phyloP scores from a whole-genome alignment of 176 grass and related monocot species.

The Canna indica region DNA sequence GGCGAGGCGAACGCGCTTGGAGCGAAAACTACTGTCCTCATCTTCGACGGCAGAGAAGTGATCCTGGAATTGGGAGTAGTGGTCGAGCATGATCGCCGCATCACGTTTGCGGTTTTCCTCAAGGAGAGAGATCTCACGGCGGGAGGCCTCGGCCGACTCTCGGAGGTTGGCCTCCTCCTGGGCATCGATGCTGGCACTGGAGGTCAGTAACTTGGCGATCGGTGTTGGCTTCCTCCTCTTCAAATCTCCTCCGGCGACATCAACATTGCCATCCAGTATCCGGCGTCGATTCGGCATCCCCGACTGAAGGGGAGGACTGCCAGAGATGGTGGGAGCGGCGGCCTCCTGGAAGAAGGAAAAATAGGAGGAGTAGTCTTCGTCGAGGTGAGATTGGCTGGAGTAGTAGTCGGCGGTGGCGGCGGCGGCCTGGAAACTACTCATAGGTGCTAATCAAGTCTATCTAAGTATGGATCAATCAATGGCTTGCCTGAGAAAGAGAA shows the following conservation, averaged over 20 bases:
- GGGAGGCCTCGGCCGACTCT: slow-evolving; percentile 25
- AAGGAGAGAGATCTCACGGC: slow-evolving; percentile 48
- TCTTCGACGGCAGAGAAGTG: slow-evolving; percentile 30
- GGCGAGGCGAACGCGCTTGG: neutral
- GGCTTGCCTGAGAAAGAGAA: too few relatives aligned
- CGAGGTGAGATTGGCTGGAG: neutral
- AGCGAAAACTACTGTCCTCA: neutral
- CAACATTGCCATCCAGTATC: neutral
- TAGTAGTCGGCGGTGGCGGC: neutral
- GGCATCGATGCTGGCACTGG: slow-evolving; percentile 43
- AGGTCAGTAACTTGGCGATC: slow-evolving; percentile 58
- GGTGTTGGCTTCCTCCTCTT: slow-evolving; percentile 43
- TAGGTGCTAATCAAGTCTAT: neutral
- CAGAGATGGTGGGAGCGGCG: slow-evolving; percentile 18
- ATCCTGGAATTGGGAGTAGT: slow-evolving; percentile 54
- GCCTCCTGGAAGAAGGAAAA: slow-evolving; percentile 56
- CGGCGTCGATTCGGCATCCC: slow-evolving; percentile 40
- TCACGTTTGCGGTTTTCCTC: slow-evolving; percentile 42
- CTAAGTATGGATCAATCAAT: too few relatives aligned
- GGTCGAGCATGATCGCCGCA: slow-evolving; percentile 45
- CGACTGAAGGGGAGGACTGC: neutral
- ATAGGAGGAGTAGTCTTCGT: slow-evolving; percentile 60
- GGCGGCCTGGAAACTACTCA: slow-evolving; percentile 2
- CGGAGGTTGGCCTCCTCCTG: slow-evolving; percentile 40
- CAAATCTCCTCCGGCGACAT: slow-evolving; percentile 7